A percentile compares a stretch with the other conserved stretches of the same genome.
Conservation (phyloP, 805 yeast genomes). For the Yamadazyma takamatsuzukensis region DNA sequence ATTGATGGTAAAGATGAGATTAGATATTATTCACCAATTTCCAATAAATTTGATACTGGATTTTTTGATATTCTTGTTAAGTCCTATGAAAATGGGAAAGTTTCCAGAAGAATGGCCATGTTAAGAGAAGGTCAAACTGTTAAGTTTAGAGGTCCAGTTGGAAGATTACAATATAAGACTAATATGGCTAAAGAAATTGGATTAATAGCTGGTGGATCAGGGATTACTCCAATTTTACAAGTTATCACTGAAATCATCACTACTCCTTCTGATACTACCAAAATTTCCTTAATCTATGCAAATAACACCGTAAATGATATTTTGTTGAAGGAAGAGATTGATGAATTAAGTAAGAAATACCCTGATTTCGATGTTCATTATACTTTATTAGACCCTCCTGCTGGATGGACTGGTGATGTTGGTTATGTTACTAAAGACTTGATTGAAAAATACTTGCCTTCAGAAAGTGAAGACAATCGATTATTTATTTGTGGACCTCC, state of each 20-base stretch:
- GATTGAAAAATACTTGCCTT: slow-evolving; percentile 52
- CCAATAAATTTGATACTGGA: slow-evolving; percentile 66
- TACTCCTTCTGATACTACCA: slow-evolving; percentile 61
- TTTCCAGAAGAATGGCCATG: slow-evolving; percentile 63
- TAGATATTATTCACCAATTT: slow-evolving; percentile 75
- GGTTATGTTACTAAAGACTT: slow-evolving; percentile 63
- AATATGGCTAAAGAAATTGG: slow-evolving; percentile 63
- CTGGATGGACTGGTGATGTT: slow-evolving; percentile 51
- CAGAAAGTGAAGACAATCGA: slow-evolving; percentile 45
- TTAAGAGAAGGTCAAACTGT: slow-evolving; percentile 64
- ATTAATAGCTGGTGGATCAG: slow-evolving; percentile 82
- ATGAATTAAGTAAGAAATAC: slow-evolving; percentile 60
- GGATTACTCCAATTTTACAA: slow-evolving; percentile 87
- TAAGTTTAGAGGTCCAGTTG: slow-evolving; percentile 76
- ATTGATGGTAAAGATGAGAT: slow-evolving; percentile 51
- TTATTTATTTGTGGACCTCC: slow-evolving; percentile 75
- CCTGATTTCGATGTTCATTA: slow-evolving; percentile 63
- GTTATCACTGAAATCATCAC: slow-evolving; percentile 69
- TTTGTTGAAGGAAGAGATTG: slow-evolving; percentile 66
- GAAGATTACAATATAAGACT: slow-evolving; percentile 55
- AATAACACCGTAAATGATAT: slow-evolving; percentile 78
- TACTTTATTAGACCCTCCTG: slow-evolving; percentile 46
- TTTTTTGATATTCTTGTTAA: slow-evolving; percentile 74
- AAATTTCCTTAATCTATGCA: slow-evolving; percentile 61
- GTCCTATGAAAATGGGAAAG: slow-evolving; percentile 68